Evolutionary conservation across 1,284 basidiomycete genomes (phyloP), one percentile per base, ranked within the genome.

Genomic region (Malassezia slooffiae): DNA sequence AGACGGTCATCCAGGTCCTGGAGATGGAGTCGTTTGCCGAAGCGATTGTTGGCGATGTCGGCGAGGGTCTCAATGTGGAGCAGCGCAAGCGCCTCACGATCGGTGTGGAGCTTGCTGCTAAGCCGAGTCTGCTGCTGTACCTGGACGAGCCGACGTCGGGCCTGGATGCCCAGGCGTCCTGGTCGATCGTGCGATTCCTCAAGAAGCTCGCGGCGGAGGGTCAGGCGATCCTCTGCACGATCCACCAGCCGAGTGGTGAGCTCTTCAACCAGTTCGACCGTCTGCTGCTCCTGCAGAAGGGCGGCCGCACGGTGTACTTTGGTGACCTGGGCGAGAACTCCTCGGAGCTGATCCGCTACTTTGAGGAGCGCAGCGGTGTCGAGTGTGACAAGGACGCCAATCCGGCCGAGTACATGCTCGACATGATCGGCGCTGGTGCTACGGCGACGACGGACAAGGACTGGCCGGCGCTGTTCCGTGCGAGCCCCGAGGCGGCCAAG

Each of bases 381-480:
- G 30, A 43, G 47, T 1, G 54, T 60, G 2, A 40, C 41, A 4
- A 46, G 9, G 30, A 47, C 16, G 45, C 45, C 39, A 63, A 63
- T 28, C 58, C 55, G 5, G 60, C 60, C 21, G 60, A 63, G 40
- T 72, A 56, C 55, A 70, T 70, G 55, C 55, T 71, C 27, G 66
- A 69, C 72, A 74, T 53, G 1, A 58, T 61, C 5, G 50, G 47
- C 5, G 50, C 50, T 12, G 44, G 37, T 36, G 44, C 2, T 16
- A 33, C 10, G 37, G 46, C n/a, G 17, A 24, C 26, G 40, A 54
- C 34, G 7, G 30, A 19, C 41, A 51, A 57, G n/a, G 40, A 48
- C 12, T 62, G 60, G 60, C 39, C 36, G n/a, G 43, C 35, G 5
- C 76, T 68, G 33, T 57, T 71, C 20, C 73, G 77, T 50, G 70